These are phyloP conservation scores for Stagonosporopsis vannaccii DNA, from an alignment of 2,329 filamentous ascomycete species.

Conservation along the genomic window DNA sequence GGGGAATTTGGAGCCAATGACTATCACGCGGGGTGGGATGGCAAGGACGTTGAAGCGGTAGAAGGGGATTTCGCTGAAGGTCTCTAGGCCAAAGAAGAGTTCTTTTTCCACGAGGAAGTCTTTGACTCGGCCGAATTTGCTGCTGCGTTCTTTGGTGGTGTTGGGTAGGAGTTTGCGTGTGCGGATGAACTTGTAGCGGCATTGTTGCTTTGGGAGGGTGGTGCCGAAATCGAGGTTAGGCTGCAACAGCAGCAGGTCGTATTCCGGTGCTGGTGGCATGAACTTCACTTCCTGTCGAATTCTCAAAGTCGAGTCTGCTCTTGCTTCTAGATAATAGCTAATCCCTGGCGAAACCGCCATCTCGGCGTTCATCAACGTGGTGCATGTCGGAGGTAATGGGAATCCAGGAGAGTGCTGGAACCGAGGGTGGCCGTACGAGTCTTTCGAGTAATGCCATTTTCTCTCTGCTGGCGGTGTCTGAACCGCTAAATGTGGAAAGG, in stretches of 20 bases:
- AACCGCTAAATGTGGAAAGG: conserved; percentile 30
- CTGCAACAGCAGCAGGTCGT: conserved; percentile 23
- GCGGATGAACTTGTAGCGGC: conserved; percentile 30
- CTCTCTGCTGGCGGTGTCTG: conserved; percentile 22
- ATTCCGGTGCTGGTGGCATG: conserved; percentile 22
- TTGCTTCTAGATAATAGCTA: conserved; percentile 28
- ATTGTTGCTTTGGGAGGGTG: conserved; percentile 26
- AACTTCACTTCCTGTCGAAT: conserved; percentile 21
- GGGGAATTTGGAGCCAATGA: conserved; percentile 25
- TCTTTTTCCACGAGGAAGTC: conserved; percentile 32
- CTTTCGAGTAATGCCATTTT: conserved; percentile 24
- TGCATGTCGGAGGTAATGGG: conserved; percentile 26
- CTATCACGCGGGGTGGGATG: conserved; percentile 30
- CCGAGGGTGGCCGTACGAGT: conserved; percentile 29
- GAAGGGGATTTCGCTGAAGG: conserved; percentile 30
- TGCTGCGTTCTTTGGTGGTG: conserved; percentile 24
- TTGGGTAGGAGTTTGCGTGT: conserved; percentile 33
- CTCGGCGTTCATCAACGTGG: conserved; percentile 6
- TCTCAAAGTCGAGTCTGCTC: conserved; percentile 6
- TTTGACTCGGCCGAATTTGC: conserved; percentile 30
- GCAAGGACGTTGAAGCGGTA: conserved; percentile 34
- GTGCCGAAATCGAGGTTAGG: conserved; percentile 26
- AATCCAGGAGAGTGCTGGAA: conserved; percentile 38
- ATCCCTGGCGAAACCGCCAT: conserved; percentile 20
- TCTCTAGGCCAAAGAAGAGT: conserved; percentile 29